phyloP scores from a whole-genome alignment of 2,329 filamentous ascomycete species.

The Fusarium sp. region DNA sequence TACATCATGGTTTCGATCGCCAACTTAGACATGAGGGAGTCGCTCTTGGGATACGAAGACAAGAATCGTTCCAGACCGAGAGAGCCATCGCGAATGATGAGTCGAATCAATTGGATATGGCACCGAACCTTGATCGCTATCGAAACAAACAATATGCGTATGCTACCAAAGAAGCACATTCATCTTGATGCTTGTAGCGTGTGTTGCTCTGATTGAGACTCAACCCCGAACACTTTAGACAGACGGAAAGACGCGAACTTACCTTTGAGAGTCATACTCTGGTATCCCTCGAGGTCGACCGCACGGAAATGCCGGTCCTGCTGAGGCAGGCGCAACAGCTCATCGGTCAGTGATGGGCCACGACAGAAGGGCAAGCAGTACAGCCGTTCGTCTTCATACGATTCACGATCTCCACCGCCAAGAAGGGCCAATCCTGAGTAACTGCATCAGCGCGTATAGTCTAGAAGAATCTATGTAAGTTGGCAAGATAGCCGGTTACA shows the following conservation, averaged over 20 bases:
- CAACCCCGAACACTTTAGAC: fast-evolving
- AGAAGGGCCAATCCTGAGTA: constrained; percentile 32
- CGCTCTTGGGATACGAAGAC: no score
- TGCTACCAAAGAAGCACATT: not conserved
- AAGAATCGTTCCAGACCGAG: fast-evolving
- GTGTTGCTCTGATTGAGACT: fast-evolving
- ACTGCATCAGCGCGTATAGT: no score
- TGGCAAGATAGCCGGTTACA: no score
- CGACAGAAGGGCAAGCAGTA: constrained; percentile 40
- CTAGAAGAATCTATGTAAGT: no score
- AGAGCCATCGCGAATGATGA: not conserved
- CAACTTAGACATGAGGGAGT: no score
- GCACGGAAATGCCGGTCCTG: constrained; percentile 30
- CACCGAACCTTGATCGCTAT: no score
- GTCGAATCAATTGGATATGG: fast-evolving
- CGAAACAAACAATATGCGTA: no score
- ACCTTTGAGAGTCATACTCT: constrained; percentile 11
- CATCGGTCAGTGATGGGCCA: constrained; percentile 48
- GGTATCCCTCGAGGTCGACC: constrained; percentile 42
- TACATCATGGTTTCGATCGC: no score
- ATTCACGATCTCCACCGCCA: constrained; percentile 46
- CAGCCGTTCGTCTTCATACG: constrained; percentile 49
- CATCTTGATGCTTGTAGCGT: not conserved
- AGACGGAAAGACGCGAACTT: no score
- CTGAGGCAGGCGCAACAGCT: constrained; percentile 48